Conservation (phyloP, 257 asterid species). For the Solanum pennellii region DNA sequence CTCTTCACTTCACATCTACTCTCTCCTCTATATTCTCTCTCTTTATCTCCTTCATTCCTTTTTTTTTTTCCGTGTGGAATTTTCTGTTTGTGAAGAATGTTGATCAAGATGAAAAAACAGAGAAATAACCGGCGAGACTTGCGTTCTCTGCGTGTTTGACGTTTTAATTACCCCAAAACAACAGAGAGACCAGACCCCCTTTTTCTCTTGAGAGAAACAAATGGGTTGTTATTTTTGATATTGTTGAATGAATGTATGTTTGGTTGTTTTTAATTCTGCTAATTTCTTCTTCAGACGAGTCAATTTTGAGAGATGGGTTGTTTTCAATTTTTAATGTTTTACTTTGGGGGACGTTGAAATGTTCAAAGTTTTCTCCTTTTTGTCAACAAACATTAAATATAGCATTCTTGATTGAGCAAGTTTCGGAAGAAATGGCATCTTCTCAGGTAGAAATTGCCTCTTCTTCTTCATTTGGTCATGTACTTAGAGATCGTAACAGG, state of each 20-base stretch:
- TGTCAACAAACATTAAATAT: neutral
- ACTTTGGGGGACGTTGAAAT: neutral
- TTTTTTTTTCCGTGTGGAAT: neutral
- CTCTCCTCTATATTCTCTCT: neutral
- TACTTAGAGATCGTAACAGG: constrained; percentile 2
- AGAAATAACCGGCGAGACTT: neutral
- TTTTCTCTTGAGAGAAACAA: neutral
- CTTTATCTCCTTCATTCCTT: neutral
- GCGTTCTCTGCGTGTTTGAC: neutral
- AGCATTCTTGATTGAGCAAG: neutral
- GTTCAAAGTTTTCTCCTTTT: neutral
- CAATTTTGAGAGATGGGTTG: neutral
- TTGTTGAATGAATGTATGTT: neutral
- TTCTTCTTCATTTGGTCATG: constrained; percentile 7
- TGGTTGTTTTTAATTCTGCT: neutral
- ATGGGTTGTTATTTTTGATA: neutral
- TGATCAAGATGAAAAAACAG: neutral
- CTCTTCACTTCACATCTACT: neutral
- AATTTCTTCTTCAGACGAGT: neutral
- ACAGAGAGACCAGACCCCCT: neutral
- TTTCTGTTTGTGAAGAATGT: neutral
- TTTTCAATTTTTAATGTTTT: neutral
- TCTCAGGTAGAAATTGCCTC: constrained; percentile 8
- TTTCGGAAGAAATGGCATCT: constrained; percentile 1
- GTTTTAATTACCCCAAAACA: neutral